A percentile compares a stretch with the other conserved stretches of the same genome.
These are phyloP conservation scores for Halophytophthora batemanensis DNA, from an alignment of 352 stramenopile genomes.

Conservation along the genomic window DNA sequence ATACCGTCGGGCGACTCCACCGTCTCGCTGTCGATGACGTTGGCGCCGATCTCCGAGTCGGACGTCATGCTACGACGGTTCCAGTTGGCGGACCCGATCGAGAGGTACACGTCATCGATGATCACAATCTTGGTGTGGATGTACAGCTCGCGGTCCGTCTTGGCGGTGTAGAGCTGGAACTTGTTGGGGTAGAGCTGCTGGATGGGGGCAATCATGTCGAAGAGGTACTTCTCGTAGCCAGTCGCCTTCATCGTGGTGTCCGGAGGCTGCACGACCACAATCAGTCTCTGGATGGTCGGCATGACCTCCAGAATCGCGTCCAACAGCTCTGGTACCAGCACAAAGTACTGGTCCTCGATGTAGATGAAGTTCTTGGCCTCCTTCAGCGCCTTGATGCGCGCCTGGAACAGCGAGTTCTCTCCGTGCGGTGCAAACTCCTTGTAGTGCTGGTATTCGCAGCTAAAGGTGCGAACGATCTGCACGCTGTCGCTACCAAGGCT, in stretches of 20 bases:
- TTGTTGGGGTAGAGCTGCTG: slow-evolving; percentile 25
- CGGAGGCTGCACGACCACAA: slow-evolving; percentile 28
- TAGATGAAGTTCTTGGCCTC: slow-evolving; percentile 39
- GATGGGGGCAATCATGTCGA: slow-evolving; percentile 34
- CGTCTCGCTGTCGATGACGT: slow-evolving; percentile 27
- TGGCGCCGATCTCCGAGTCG: slow-evolving; percentile 39
- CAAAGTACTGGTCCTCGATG: slow-evolving; percentile 55
- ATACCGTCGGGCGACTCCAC: slow-evolving; percentile 2
- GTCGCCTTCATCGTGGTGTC: slow-evolving; percentile 18
- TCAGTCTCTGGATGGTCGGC: slow-evolving; percentile 22
- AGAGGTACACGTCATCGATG: slow-evolving; percentile 69
- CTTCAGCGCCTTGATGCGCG: slow-evolving; percentile 32
- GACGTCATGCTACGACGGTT: slow-evolving; percentile 75
- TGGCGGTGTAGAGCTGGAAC: slow-evolving; percentile 35
- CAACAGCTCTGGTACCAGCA: slow-evolving; percentile 36
- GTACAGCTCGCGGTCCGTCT: slow-evolving; percentile 31
- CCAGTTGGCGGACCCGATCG: slow-evolving; percentile 85
- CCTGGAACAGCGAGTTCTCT: slow-evolving; percentile 31
- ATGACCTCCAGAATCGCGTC: slow-evolving; percentile 19
- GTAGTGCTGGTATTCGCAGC: slow-evolving; percentile 25
- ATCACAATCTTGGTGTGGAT: slow-evolving; percentile 63
- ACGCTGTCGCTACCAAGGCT: slow-evolving; percentile 2
- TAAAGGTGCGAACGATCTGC: slow-evolving; percentile 44
- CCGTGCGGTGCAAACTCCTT: slow-evolving; percentile 29
- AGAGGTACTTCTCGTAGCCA: slow-evolving; percentile 40